phyloP scores from a whole-genome alignment of 129 eudicot genomes.

The Erigeron canadensis region DNA sequence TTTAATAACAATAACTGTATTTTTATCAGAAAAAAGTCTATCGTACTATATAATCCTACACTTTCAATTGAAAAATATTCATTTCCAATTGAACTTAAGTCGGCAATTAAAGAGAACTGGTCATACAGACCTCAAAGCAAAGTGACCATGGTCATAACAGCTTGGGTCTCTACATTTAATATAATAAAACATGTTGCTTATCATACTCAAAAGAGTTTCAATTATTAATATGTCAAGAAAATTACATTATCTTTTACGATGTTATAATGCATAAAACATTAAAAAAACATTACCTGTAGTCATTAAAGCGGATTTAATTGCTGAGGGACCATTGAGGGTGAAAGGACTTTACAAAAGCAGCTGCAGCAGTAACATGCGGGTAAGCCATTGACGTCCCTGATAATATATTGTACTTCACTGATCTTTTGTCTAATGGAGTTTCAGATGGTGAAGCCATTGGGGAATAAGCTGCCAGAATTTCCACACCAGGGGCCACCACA shows the following conservation, averaged over 20 bases:
- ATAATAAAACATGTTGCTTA: neutral
- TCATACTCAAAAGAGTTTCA: neutral
- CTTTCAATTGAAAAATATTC: too few species aligned
- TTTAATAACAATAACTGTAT: too few species aligned
- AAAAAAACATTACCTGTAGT: slow-evolving; percentile 30
- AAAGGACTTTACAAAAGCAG: slow-evolving; percentile 29
- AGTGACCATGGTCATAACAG: too few species aligned
- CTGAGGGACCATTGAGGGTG: slow-evolving; percentile 35
- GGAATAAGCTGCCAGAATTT: slow-evolving; percentile 29
- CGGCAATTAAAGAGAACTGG: too few species aligned
- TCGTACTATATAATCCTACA: too few species aligned
- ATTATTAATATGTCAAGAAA: too few species aligned
- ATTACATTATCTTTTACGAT: too few species aligned
- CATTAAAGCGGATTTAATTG: slow-evolving; percentile 37
- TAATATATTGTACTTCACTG: neutral
- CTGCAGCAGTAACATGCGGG: slow-evolving; percentile 34
- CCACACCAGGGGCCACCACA: slow-evolving; percentile 33
- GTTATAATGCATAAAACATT: neutral
- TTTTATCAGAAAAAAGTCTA: too few species aligned
- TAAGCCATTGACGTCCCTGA: slow-evolving; percentile 38
- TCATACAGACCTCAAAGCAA: too few species aligned
- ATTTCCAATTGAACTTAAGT: too few species aligned
- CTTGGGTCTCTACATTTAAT: too few species aligned
- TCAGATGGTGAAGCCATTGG: slow-evolving; percentile 24
- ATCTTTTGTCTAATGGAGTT: neutral